Conservation (phyloP, 352 stramenopile species). For the Phytophthora syringae region DNA sequence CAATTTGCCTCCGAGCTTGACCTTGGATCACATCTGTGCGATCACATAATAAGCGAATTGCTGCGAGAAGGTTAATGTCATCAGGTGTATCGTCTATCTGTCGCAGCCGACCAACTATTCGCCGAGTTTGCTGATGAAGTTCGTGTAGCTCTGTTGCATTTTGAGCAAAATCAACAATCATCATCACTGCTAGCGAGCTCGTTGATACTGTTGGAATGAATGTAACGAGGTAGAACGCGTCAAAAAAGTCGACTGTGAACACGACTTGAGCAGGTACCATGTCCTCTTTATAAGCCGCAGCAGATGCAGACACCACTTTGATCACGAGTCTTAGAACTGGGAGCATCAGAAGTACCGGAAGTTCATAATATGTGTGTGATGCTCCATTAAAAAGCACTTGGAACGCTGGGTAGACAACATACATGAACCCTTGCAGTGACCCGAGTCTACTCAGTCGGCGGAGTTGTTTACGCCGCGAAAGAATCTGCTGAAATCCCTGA, state of each 20-base stretch:
- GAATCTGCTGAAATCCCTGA: constrained; percentile 3
- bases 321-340: constrained; percentile 10
- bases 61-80: neutral
- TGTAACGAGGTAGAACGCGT: constrained; percentile 20
- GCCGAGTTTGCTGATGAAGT: constrained; percentile 11
- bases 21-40: neutral
- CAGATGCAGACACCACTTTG: constrained; percentile 13
- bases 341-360: constrained; percentile 19
- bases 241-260: constrained; percentile 27
- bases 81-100: neutral
- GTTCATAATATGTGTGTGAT: constrained; percentile 13
- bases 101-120: too few relatives aligned
- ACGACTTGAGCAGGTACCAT: constrained; percentile 27
- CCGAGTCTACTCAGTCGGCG: constrained; percentile 3
- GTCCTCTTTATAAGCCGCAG: constrained; percentile 21
- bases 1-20: neutral
- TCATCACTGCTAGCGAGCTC: neutral
- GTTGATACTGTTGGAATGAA: constrained; percentile 13
- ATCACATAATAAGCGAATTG: neutral
- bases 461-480: too few relatives aligned
- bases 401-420: constrained; percentile 22
- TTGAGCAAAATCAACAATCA: constrained; percentile 7
- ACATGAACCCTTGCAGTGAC: constrained; percentile 18
- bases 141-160: constrained; percentile 6
- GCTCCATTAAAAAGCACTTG: constrained; percentile 23